Percentiles rank a stretch among this genome's conserved stretches.
phyloP scores from a whole-genome alignment of 306 rosid genomes.

The Quercus variabilis region DNA sequence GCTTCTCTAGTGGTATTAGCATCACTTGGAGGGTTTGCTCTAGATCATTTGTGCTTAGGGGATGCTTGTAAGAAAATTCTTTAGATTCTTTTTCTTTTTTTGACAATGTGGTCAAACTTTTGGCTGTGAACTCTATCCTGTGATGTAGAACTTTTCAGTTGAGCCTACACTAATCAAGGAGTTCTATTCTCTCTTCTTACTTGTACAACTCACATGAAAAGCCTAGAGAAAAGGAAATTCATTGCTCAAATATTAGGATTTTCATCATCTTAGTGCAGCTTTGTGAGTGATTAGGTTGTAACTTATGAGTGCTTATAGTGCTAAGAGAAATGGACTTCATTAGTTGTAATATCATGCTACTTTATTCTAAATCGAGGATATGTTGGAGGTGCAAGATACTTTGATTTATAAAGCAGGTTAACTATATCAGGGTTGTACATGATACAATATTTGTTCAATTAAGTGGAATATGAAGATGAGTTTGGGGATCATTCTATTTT shows the following conservation, averaged over 20 bases:
- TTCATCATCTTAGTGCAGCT: not conserved
- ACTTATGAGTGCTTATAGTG: not conserved
- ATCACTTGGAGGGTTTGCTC: too few species aligned
- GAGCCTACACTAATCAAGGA: not conserved
- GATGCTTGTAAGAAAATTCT: slow-evolving; percentile 2
- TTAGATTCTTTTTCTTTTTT: slow-evolving; percentile 13
- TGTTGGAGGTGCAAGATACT: not conserved
- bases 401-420: not conserved
- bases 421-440: not conserved
- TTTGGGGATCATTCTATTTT: too few species aligned
- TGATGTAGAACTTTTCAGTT: not conserved
- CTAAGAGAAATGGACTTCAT: not conserved
- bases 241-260: not conserved
- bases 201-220: not conserved
- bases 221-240: not conserved
- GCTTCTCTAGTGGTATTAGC: too few species aligned
- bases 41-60: not conserved
- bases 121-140: not conserved
- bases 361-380: not conserved
- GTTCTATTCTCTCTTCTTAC: not conserved
- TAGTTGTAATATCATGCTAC: not conserved
- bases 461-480: not conserved
- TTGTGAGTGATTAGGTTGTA: not conserved
- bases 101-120: not conserved
- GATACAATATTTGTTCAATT: not conserved